phyloP scores from a whole-genome alignment of 2,329 filamentous ascomycete genomes.

The Onygenales sp. region DNA sequence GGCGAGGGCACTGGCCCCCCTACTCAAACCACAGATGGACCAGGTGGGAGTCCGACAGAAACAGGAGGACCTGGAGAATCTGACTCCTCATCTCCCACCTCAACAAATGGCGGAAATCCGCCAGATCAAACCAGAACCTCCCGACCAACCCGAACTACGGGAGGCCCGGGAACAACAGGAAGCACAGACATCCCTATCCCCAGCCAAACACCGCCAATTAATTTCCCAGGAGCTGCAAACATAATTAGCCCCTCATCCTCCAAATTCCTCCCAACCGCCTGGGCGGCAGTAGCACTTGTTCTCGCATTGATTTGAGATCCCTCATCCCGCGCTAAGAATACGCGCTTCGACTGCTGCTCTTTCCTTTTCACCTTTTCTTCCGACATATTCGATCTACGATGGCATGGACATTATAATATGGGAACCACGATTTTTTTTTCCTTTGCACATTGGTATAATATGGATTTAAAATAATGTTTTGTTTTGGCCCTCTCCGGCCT shows the following conservation, averaged over 20 bases:
- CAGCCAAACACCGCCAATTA: not conserved
- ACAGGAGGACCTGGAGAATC: not conserved
- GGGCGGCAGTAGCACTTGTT: not conserved
- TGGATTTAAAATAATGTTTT: not conserved
- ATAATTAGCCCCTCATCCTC: not conserved
- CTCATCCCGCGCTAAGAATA: not conserved
- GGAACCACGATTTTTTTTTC: not conserved
- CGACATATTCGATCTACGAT: not conserved
- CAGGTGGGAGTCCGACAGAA: not conserved
- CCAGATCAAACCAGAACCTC: not conserved
- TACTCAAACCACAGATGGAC: not conserved
- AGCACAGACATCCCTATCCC: not conserved
- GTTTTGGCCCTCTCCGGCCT: no score
- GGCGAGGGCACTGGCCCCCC: not conserved
- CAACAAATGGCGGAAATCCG: not conserved
- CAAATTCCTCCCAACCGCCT: not conserved
- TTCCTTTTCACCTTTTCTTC: not conserved
- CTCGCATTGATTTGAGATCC: not conserved
- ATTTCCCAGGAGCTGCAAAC: conserved; percentile 1
- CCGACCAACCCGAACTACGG: not conserved
- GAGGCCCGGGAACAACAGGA: not conserved
- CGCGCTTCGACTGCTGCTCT: no score
- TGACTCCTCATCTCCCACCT: not conserved
- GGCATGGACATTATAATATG: no score
- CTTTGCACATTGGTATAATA: not conserved